Evolutionary conservation across 202 grass and related monocot species (phyloP).

Genomic region (Hordeum pubiflorum): DNA sequence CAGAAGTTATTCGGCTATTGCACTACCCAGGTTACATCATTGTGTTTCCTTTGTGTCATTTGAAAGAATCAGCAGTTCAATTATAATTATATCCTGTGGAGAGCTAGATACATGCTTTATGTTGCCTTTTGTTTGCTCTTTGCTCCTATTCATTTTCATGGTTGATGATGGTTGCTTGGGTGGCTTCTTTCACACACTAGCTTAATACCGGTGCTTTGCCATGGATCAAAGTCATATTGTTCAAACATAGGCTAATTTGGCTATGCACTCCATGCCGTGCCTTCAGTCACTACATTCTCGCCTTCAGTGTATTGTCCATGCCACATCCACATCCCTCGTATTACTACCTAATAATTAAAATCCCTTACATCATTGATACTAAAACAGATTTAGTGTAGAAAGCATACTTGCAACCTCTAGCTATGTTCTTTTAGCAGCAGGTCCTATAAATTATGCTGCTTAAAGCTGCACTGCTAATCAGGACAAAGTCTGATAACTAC

Average conservation of each 20-base stretch:
- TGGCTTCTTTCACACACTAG: not conserved
- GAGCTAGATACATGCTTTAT: not conserved
- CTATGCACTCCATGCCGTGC: not conserved
- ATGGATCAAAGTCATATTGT: not conserved
- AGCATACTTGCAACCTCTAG: not conserved
- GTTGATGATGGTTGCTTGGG: not conserved
- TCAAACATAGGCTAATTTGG: not conserved
- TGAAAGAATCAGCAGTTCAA: not conserved
- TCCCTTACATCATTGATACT: not conserved
- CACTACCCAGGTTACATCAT: slow-evolving; percentile 66
- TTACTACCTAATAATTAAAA: not conserved
- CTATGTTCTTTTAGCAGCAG: not conserved
- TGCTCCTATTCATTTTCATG: not conserved
- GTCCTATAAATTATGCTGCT: not conserved
- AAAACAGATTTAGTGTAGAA: not conserved
- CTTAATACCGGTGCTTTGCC: not conserved
- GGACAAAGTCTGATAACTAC: not conserved
- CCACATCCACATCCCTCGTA: not conserved
- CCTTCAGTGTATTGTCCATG: not conserved
- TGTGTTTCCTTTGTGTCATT: slow-evolving; percentile 4
- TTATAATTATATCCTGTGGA: not conserved
- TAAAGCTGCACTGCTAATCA: not conserved
- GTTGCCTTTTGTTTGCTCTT: not conserved
- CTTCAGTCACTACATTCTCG: not conserved
- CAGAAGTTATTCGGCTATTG: slow-evolving; percentile 51